Base-by-base conservation (phyloP, 1,284 basidiomycete genomes). In the Xerocomus nothofagi region DNA sequence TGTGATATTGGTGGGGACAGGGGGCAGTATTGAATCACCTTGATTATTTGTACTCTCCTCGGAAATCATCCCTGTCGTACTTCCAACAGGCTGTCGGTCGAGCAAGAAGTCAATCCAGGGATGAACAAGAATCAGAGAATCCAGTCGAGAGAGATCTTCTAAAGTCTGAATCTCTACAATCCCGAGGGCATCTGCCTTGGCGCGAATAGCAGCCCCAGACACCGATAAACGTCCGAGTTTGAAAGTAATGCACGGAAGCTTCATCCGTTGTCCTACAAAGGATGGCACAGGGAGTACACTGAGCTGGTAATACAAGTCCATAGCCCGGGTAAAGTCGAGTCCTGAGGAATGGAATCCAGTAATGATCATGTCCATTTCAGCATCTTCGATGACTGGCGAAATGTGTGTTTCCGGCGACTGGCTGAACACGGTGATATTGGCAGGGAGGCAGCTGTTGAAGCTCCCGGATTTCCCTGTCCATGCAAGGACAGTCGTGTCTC, bases 391-490 rank as follows among this genome's bases (percentile, higher is more conserved):
- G 8, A 20, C n/a, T 1, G 1, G 8, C 5, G 48, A 36, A 21
- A 49, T 39, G 24, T 50, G 23, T 8, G 18, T 20, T 4, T 3
- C 14, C 1, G 51, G 24, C 5, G 20, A 10, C 14, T 42, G 17
- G 4, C 26, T 30, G 46, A 53, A 53, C 1, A 32, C 46, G 1
- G 2, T 4, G 12, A 50, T 53, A 3, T 11, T 33, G 10, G 26
- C 15, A 5, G 51, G 51, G 7, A 54, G 31, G 4, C 51, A 52
- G n/a, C 51, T 52, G 7, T 54, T 54, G 20, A 32, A 52, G 3
- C 10, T 14, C 2, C 51, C 38, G 3, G 50, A 36, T 27, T 5
- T 17, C n/a, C 50, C 50, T 2, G 41, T 47, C 50, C 51, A 52
- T 1, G 42, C 50, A 12, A 54, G 51, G 23, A 53, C 32, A 21